Evolutionary conservation across 192 early-diverging fungal species (phyloP), one percentile per base, ranked within the genome.

Genomic region (Entophlyctis helioformis): DNA sequence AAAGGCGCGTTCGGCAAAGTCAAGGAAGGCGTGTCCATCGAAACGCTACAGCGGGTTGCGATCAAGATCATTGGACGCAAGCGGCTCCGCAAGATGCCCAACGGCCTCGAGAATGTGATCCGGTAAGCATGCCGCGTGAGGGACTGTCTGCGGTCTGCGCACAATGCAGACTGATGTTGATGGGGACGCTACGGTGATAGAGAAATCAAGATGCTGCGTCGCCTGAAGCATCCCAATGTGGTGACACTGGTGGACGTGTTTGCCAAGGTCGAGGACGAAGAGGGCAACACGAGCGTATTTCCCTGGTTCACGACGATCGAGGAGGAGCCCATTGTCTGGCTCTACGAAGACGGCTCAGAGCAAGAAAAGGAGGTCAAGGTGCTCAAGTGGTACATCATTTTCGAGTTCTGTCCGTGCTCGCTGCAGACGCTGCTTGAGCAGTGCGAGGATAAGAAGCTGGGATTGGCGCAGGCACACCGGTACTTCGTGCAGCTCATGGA

Each of bases 1-100:
- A 72, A 71, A 47, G 72, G 75, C 18, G 56, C 69, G 2, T 78
- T 73, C 54, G 75, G 70, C 4, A 73, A 78, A 51, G 75, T 78
- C 23, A 78, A 78, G 57, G 75, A 78, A 37, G 75, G 72, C 1
- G 20, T 78, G 15, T 67, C 62, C 46, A 36, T 62, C 9, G 69
- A 78, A 32, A 72, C 75, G 3, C 50, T 78, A 32, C 61, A 71
- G 44, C 57, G 72, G 29, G 69, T 78, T 5, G 75, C 75, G 20
- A 59, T 78, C 28, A 78, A 78, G 52, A 72, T 78, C 32, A 58
- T 78, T 9, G 59, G 63, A 46, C 69, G 71, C 25, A 76, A 78
- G 42, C 45, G 75, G 22, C 36, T 78, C n/a, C 46, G 66, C 31
- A 76, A 73, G 39, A 66, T 78, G 51, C 60, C 51, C 19, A 57